Base-by-base conservation (phyloP, 2,329 filamentous ascomycete genomes). In the Emmonsia crescens region DNA sequence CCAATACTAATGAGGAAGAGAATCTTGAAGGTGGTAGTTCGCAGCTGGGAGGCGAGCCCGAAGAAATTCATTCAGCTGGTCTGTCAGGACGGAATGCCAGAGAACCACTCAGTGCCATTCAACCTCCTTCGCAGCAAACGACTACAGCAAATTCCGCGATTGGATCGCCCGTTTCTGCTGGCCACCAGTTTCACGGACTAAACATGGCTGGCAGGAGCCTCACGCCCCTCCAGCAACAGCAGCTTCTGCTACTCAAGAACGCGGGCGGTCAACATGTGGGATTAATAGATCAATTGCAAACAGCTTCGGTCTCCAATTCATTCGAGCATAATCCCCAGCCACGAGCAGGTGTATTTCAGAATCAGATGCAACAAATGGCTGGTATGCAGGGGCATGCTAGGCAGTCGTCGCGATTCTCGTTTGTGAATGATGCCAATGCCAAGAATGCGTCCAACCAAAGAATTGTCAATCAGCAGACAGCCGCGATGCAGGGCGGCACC, bases 31-130 rank as follows among this genome's bases (percentile, higher is more conserved):
- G 89, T 66, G 89, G 89, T 16, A 97, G 93, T 72, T 80, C 94
- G 62, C 92, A 95, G 62, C 81, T 97, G 21, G 93, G 93, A 62
- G 93, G 93, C 51, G 93, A 97, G 72, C 93, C 93, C 0, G 93
- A 97, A 72, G 91, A 96, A 66, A 82, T 83, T 64, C 87, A 90
- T 27, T 75, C 71, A 5, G 69, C 74, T 60, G 71, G 70, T 62
- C 60, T 58, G 46, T 65, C 66, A 64, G 70, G 74, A 21, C 78
- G 79, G 21, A 82, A 84, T 57, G 75, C 75, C 46, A 78, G 82
- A 67, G 82, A 85, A 64, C 83, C 85, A 57, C 84, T 85, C 63
- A 80, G 83, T 63, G 85, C 84, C 14, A 85, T 90, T 8, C 90
- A 91, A 68, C 86, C 89, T 2, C 89, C 91, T 10, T 89, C 90